These are phyloP conservation scores for Grosmannia clavigera DNA, from an alignment of 2,329 filamentous ascomycete genomes.

Conservation along the genomic window DNA sequence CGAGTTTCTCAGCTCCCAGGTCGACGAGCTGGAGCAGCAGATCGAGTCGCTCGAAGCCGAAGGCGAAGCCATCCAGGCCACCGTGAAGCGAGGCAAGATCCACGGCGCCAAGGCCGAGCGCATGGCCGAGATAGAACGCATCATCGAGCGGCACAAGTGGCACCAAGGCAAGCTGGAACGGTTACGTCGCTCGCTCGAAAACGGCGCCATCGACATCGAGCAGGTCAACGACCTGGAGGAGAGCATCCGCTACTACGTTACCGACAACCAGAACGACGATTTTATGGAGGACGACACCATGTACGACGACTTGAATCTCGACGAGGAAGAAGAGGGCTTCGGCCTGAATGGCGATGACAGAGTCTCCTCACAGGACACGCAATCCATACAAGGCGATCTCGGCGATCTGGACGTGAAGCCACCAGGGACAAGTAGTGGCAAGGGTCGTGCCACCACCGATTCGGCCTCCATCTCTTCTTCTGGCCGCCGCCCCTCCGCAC, in stretches of 20 bases:
- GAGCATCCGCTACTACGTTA: slow-evolving; percentile 87
- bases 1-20: slow-evolving; percentile 75
- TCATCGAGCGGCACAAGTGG: slow-evolving; percentile 91
- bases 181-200: slow-evolving; percentile 79
- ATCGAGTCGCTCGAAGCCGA: slow-evolving; percentile 90
- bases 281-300: slow-evolving; percentile 90
- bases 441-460: slow-evolving; percentile 47
- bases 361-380: slow-evolving; percentile 87
- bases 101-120: slow-evolving; percentile 73
- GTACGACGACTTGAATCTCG: slow-evolving; percentile 86
- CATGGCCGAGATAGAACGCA: slow-evolving; percentile 70
- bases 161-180: slow-evolving; percentile 89
- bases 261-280: slow-evolving; percentile 76
- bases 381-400: slow-evolving; percentile 79
- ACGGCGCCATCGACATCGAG: slow-evolving; percentile 77
- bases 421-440: slow-evolving; percentile 26
- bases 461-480: slow-evolving; percentile 33
- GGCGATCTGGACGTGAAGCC: slow-evolving; percentile 41
- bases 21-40: slow-evolving; percentile 86
- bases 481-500: slow-evolving; percentile 65
- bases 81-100: slow-evolving; percentile 91
- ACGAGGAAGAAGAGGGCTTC: slow-evolving; percentile 81
- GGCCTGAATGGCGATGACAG: slow-evolving; percentile 77
- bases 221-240: slow-evolving; percentile 85
- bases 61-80: slow-evolving; percentile 71